Conservation (phyloP, 208 protist genomes). For the Trypanosoma vivax region DNA sequence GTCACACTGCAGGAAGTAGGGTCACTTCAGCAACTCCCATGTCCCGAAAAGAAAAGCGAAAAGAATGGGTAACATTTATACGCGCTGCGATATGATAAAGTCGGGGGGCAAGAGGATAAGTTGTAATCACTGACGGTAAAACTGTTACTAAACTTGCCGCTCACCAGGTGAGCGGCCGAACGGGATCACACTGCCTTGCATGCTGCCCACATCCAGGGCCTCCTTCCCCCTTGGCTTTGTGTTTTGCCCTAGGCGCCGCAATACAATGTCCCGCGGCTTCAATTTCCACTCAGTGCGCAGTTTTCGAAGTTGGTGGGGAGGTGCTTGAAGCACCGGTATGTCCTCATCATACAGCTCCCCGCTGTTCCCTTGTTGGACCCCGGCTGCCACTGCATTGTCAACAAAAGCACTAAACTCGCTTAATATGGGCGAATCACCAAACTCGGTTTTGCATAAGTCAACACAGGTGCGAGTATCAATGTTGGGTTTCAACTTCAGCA, state of each 20-base stretch:
- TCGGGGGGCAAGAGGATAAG: too few species aligned
- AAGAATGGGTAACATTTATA: too few species aligned
- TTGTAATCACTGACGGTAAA: constrained; percentile 5
- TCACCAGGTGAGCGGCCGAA: constrained; percentile 78
- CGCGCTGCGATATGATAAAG: too few species aligned
- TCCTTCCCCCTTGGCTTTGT: constrained; percentile 25
- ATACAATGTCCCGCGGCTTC: constrained; percentile 58
- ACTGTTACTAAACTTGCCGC: constrained; percentile 28
- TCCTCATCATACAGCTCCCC: constrained; percentile 33
- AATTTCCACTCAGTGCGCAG: constrained; percentile 65
- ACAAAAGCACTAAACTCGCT: constrained; percentile 22
- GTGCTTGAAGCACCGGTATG: constrained; percentile 27
- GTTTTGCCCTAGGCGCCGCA: constrained; percentile 74
- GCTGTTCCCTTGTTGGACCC: constrained; percentile 10
- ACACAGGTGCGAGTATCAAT: constrained; percentile 66
- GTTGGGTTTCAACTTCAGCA: constrained; percentile 51
- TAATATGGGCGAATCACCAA: constrained; percentile 32
- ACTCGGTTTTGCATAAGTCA: constrained; percentile 31
- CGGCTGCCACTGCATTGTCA: constrained; percentile 9
- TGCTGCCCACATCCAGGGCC: constrained; percentile 46
- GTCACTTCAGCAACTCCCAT: too few species aligned
- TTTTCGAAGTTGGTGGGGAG: constrained; percentile 63
- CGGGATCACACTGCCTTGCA: constrained; percentile 70
- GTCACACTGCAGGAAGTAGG: too few species aligned
- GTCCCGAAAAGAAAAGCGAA: too few species aligned